phyloP scores from a whole-genome alignment of 2,329 filamentous ascomycete genomes.

The Phialophora expanda region DNA sequence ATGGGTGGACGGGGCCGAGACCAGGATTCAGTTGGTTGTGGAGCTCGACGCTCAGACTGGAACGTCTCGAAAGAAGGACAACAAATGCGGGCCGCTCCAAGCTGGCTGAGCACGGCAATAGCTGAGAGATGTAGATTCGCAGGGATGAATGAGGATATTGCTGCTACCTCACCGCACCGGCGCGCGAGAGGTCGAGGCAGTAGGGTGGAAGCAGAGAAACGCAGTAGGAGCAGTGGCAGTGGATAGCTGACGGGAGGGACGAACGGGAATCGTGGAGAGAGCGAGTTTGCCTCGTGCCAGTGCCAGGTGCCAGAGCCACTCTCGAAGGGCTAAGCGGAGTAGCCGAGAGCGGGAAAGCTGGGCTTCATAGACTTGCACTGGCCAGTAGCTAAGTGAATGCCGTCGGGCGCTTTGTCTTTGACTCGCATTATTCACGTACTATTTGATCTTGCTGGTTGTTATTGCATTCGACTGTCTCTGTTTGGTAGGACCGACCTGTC shows the following conservation, averaged over 20 bases:
- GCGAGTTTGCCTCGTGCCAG: conserved; percentile 14
- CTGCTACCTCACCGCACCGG: conserved; percentile 11
- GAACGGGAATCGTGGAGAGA: conserved; percentile 30
- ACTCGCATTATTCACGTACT: conserved; percentile 1
- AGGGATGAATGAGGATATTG: conserved; percentile 9
- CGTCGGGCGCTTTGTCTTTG: conserved; percentile 14
- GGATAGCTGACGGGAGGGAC: conserved; percentile 32
- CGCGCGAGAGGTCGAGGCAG: conserved; percentile 11
- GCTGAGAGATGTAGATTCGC: conserved; percentile 5
- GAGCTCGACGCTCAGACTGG: conserved; percentile 24
- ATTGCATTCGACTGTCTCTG: conserved; percentile 9
- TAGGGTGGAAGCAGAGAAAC: conserved; percentile 17
- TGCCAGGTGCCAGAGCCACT: conserved; percentile 18
- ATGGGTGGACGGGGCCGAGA: conserved; percentile 28
- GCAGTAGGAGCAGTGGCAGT: conserved; percentile 15
- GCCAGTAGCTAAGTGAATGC: conserved; percentile 6
- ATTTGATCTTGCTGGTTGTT: conserved; percentile 2
- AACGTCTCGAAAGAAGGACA: conserved; percentile 12
- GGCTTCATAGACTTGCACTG: neutral
- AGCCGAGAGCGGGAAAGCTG: conserved; percentile 33
- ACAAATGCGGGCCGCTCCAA: conserved; percentile 10
- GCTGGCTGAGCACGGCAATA: conserved; percentile 3
- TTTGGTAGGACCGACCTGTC: neutral
- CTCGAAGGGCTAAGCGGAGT: conserved; percentile 29
- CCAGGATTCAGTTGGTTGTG: conserved; percentile 24